Base-by-base conservation (phyloP, 768 basidiomycete species). In the Fibroporia radiculosa region DNA sequence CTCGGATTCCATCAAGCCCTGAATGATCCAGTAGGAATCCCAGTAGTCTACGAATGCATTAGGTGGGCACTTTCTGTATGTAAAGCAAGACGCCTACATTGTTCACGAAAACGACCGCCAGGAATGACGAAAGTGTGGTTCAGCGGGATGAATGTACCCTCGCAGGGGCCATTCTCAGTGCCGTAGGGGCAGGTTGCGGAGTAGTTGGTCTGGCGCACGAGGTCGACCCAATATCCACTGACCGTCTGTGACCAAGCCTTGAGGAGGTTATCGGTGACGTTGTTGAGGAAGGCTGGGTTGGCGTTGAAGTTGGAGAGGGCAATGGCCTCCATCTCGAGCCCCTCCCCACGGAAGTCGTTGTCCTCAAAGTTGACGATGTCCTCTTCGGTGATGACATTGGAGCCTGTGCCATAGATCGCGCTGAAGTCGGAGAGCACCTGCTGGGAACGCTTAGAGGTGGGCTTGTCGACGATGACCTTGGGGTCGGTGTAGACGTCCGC, bases 91-190 rank as follows among this genome's bases (percentile, higher is more conserved):
- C 64, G 71, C 80, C 66, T 70, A 72, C 88, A 91, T 57, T 85
- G 84, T 60, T 90, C 87, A 52, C 85, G 71, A 64, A 93, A 96
- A 4, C 93, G 77, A 34, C 75, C 74, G 57, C 93, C 93, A 5
- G 93, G 93, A 28, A 96, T 75, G 19, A 93, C 86, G 55, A 96
- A 90, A 0, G 87, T 91, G 56, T 93, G 77, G 56, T 96, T 96
- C 38, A 96, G 68, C 2, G 92, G 91, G 50, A 96, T 92, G 38
- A 96, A 66, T 0, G 84, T 73, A 61, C 89, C 86, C 62, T 90
- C 85, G 60, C 93, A 97, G 23, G 61, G 47, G 14, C 68, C 72
- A 16, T 66, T 70, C 35, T 62, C 56, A 4, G 52, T 56, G 2
- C 57, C 59, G 28, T 65, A 74, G 10, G 64, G 61, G 60, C 89